Conservation (phyloP, 257 asterid genomes). For the Handroanthus guayacan region DNA sequence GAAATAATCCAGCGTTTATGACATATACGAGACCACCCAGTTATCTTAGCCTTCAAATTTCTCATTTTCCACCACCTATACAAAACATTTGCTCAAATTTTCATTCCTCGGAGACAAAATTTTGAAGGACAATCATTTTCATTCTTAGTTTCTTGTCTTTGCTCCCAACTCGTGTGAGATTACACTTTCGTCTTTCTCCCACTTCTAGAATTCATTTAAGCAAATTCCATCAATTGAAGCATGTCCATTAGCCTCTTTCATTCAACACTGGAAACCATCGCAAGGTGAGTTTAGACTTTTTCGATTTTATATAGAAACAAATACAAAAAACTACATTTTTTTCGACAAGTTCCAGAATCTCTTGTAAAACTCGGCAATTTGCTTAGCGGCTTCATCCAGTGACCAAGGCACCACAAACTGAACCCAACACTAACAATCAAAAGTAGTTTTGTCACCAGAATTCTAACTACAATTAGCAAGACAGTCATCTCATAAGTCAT, state of each 20-base stretch:
- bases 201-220: neutral
- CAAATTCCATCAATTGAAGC: slow-evolving; percentile 15
- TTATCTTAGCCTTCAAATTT: neutral
- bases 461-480: slow-evolving; percentile 4
- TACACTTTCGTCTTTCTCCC: slow-evolving; percentile 4
- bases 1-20: neutral
- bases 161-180: neutral
- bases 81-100: neutral
- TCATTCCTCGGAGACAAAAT: neutral
- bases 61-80: neutral
- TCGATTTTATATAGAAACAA: neutral
- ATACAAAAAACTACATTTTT: neutral
- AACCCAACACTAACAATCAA: neutral
- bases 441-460: slow-evolving; percentile 3
- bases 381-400: neutral
- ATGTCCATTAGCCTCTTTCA: neutral
- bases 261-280: slow-evolving; percentile 1
- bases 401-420: neutral
- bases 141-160: neutral
- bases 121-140: neutral
- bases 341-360: neutral
- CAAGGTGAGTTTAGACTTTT: slow-evolving; percentile 12
- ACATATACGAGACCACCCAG: neutral
- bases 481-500: neutral
- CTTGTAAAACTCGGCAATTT: neutral